Evolutionary conservation across 305 asterid genomes (phyloP), one percentile per base, ranked within the genome.

Genomic region (Plantago lanceolata): DNA sequence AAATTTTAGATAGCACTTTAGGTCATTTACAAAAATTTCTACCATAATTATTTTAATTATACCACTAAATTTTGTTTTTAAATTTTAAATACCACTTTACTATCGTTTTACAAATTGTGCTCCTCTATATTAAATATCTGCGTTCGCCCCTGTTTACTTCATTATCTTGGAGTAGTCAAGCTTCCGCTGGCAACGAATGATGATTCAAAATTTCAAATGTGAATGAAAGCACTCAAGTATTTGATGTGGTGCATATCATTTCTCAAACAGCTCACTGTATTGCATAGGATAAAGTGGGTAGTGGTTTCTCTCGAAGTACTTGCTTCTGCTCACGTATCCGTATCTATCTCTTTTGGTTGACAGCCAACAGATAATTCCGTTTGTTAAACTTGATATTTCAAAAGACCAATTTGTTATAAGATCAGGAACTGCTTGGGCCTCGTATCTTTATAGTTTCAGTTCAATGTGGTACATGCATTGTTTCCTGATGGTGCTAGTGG

Each of bases 221-320:
- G 76, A 65, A 75, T 68, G 67, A 71, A 50, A 72, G 66, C 52
- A 19, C 68, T 5, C 54, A 21, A 12, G 85, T 73, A 72, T 83
- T 89, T 60, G 95, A 93, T 74, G 40, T 83, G 63, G 88, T 93
- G 69, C 99, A 89, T 74, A 79, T 78, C 66, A 82, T 93, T 67
- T 91, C 97, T 70, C 99, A 93, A 75, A 85, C 95, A 2, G 97
- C 97, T 66, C 99, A 93, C 72, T 93, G 95, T 69, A 90, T 87
- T 61, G 96, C 99, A 69, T 97, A 89, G 83, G 97, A 97, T 65
- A 93, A 93, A 84, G 86, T 93, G 63, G 97, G 97, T 29, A 89
- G 99, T 56, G 99, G 97, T 15, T 93, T 93, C 99, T 37, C 95
- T 95, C 5, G 81, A 83, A 68, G 88, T 90, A 61, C 77, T 93